These are phyloP conservation scores for Zizania latifolia DNA, from an alignment of 176 grass and related monocot genomes.

Conservation along the genomic window DNA sequence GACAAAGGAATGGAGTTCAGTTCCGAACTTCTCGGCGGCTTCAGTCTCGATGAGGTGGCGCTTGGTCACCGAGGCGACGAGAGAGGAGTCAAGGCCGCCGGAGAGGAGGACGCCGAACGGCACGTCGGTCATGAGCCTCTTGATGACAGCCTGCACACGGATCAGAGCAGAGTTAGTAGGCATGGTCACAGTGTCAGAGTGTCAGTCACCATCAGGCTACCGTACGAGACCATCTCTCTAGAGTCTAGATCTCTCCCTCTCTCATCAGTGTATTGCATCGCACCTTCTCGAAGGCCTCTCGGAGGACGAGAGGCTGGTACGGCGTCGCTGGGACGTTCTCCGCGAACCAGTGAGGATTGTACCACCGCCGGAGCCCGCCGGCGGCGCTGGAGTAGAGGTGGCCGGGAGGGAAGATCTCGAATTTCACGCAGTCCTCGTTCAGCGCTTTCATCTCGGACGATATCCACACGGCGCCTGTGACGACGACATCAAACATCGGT, in stretches of 20 bases:
- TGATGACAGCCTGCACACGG: conserved; percentile 53
- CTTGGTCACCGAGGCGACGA: conserved; percentile 61
- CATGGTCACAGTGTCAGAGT: too few species aligned
- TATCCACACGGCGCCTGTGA: conserved; percentile 86
- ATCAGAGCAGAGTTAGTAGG: too few species aligned
- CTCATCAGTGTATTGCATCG: too few species aligned
- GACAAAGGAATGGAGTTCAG: conserved; percentile 71
- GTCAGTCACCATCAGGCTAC: too few species aligned
- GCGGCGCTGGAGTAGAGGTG: conserved; percentile 65
- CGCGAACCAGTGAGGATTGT: conserved; percentile 64
- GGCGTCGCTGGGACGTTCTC: conserved; percentile 43
- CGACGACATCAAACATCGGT: too few species aligned
- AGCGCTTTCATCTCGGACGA: conserved; percentile 85
- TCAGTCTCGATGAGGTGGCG: conserved; percentile 63
- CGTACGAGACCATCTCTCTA: too few species aligned
- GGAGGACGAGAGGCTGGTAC: conserved; percentile 50
- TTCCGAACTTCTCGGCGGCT: conserved; percentile 57
- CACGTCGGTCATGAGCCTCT: conserved; percentile 88
- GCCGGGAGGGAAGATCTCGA: conserved; percentile 76
- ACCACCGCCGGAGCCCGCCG: conserved; percentile 61
- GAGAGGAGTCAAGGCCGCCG: conserved; percentile 73
- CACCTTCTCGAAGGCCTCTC: conserved; percentile 74
- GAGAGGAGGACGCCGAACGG: conserved; percentile 85
- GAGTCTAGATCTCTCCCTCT: too few species aligned
- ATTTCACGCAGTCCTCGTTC: conserved; percentile 80